Percentiles rank a stretch among this genome's conserved stretches.
phyloP scores from a whole-genome alignment of 2,329 filamentous ascomycete genomes.

The Colletotrichum acutatum region DNA sequence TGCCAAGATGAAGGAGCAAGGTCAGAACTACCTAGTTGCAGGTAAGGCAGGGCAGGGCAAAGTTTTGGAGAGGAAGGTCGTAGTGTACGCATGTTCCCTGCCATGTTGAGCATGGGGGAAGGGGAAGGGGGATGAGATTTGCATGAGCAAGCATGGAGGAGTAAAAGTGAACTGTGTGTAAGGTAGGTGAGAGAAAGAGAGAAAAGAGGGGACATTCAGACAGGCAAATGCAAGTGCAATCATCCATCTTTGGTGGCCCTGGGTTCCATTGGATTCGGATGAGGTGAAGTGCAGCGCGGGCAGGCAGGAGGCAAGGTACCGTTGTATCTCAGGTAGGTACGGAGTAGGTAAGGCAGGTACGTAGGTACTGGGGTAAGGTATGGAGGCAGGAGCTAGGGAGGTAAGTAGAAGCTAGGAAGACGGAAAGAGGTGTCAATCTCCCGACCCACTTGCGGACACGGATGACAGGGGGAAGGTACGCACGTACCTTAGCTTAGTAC shows the following conservation, averaged over 20 bases:
- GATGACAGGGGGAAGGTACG: constrained; percentile 6
- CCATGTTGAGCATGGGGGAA: background rate
- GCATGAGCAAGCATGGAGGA: background rate
- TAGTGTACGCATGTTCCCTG: background rate
- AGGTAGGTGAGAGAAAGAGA: background rate
- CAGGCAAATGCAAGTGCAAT: background rate
- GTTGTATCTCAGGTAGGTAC: background rate
- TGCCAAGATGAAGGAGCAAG: constrained; percentile 4
- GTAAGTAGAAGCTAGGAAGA: background rate
- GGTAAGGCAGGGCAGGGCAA: background rate
- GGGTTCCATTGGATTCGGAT: too few relatives aligned
- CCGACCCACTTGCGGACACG: constrained; percentile 23
- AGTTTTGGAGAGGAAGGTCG: background rate
- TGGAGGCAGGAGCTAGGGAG: background rate
- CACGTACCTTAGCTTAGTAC: constrained; percentile 29
- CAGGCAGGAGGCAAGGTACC: background rate
- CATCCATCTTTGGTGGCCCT: too few relatives aligned
- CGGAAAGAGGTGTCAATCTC: constrained; percentile 28
- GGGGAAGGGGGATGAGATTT: background rate
- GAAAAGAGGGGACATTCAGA: background rate
- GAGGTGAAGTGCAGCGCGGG: too few relatives aligned
- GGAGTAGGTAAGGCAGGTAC: too few relatives aligned
- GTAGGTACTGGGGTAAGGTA: background rate
- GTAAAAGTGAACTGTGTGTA: background rate
- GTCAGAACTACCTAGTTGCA: background rate